A percentile compares a stretch with the other conserved stretches of the same genome.
These are phyloP conservation scores for Nemania sp. DNA, from an alignment of 2,329 filamentous ascomycete genomes.

Conservation along the genomic window DNA sequence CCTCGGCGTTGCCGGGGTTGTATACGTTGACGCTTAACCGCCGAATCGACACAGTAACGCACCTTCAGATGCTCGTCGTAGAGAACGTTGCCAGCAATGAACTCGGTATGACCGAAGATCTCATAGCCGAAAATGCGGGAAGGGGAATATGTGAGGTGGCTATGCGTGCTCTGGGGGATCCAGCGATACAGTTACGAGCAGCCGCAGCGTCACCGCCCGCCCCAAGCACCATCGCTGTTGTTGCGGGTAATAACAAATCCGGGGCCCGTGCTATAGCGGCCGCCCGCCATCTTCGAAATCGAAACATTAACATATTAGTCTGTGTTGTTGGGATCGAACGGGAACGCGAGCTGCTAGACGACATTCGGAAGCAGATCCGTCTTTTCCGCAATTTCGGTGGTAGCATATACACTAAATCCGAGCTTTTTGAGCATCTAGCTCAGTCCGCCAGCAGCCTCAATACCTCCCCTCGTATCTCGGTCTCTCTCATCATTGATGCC, in stretches of 20 bases:
- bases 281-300: constrained; percentile 86
- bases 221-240: constrained; percentile 70
- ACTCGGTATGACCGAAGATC: constrained; percentile 85
- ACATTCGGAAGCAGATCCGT: constrained; percentile 82
- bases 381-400: constrained; percentile 88
- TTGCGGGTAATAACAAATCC: constrained; percentile 96
- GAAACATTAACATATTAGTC: constrained; percentile 82
- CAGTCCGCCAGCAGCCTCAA: constrained; percentile 55
- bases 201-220: constrained; percentile 50
- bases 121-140: constrained; percentile 92
- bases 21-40: constrained; percentile 67
- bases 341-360: constrained; percentile 82
- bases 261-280: constrained; percentile 87
- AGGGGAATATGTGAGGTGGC: constrained; percentile 89
- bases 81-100: constrained; percentile 92
- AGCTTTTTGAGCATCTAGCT: constrained; percentile 71
- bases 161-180: constrained; percentile 74
- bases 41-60: constrained; percentile 72
- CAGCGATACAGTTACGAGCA: constrained; percentile 67
- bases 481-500: constrained; percentile 74
- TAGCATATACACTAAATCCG: constrained; percentile 71
- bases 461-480: constrained; percentile 45
- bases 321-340: constrained; percentile 88
- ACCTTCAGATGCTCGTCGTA: constrained; percentile 89
- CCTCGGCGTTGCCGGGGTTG: constrained; percentile 56